phyloP scores from a whole-genome alignment of 1,139 yeast genomes.

The Pichia sp. region DNA sequence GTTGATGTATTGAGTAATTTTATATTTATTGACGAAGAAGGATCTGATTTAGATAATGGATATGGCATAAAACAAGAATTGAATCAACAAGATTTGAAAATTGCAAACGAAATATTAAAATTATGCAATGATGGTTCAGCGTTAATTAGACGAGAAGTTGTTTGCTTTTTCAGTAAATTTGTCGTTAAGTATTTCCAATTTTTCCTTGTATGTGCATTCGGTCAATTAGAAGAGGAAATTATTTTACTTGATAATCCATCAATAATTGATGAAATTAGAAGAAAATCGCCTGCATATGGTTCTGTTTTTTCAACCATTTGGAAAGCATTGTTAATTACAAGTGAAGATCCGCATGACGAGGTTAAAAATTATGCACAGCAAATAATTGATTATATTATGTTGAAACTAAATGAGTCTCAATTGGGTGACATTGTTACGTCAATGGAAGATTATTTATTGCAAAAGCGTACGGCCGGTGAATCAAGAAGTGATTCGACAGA shows the following conservation, averaged over 20 bases:
- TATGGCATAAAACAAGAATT: conserved; percentile 34
- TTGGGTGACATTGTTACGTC: conserved; percentile 57
- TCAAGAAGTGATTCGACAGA: conserved; percentile 1
- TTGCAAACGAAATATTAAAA: conserved; percentile 44
- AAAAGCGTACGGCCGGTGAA: conserved; percentile 33
- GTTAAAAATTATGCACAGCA: conserved; percentile 69
- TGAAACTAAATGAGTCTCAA: conserved; percentile 56
- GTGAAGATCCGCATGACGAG: conserved; percentile 88
- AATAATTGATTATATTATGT: conserved; percentile 68
- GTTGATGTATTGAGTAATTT: conserved; percentile 69
- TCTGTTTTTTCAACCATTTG: conserved; percentile 83
- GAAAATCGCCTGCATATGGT: conserved; percentile 71
- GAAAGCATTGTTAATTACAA: conserved; percentile 73
- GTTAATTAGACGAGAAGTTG: conserved; percentile 78
- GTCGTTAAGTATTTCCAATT: conserved; percentile 65
- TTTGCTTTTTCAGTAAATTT: conserved; percentile 70
- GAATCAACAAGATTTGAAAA: conserved; percentile 47
- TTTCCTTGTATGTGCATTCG: conserved; percentile 82
- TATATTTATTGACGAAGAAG: conserved; percentile 41
- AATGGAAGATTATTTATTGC: conserved; percentile 58
- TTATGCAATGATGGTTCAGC: conserved; percentile 82
- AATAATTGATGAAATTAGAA: conserved; percentile 52
- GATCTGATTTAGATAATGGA: conserved; percentile 23
- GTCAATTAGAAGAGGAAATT: conserved; percentile 78
- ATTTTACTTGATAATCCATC: conserved; percentile 58